Base-by-base conservation (phyloP, 1,139 yeast species). In the Suhomyces anneliseae region DNA sequence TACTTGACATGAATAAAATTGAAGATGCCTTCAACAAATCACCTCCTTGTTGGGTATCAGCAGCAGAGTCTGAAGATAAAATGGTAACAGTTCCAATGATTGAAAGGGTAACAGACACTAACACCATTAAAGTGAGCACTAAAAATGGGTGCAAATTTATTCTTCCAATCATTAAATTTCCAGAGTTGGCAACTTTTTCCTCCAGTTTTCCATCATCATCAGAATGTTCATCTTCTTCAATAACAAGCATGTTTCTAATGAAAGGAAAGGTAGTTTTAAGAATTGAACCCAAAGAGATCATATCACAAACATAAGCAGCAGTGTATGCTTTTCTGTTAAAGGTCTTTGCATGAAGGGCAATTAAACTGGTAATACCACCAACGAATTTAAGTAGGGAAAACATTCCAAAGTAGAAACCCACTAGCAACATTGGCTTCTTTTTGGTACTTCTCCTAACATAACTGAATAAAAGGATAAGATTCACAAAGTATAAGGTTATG, bases 281-380 rank as follows among this genome's bases (percentile, higher is more conserved):
- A 10, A 57, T 43, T 12, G 58, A 35, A 31, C 65, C 64, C 31
- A 60, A 40, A 7, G 62, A 54, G 26, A 57, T 47, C 9, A 57
- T 49, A 42, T 61, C 62, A 34, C 58, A 55, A 15, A 57, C 45
- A 38, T 56, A 60, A 2, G 64, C 48, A 6, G 58, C 61, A 43
- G 56, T 57, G 31, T 50, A 53, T 9, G 55, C 35, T 3, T 51
- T 49, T 14, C 26, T 12, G 36, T 48, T 48, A 15, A 52, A 51
- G 2, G 29, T 37, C 2, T 36, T 29, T 8, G 39, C 38, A 7
- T 51, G 44, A 12, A 58, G 42, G 15, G 51, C 39, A 5, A 59
- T 43, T 29, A 54, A 37, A 9, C 54, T 54, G 27, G 55, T 47
- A 34, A 56, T 46, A 15, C 61, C 65, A 11, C 65, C 65, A 6